A percentile compares a stretch with the other conserved stretches of the same genome.
phyloP scores from a whole-genome alignment of 2,329 filamentous ascomycete genomes.

The Chaetomium olivaceum region DNA sequence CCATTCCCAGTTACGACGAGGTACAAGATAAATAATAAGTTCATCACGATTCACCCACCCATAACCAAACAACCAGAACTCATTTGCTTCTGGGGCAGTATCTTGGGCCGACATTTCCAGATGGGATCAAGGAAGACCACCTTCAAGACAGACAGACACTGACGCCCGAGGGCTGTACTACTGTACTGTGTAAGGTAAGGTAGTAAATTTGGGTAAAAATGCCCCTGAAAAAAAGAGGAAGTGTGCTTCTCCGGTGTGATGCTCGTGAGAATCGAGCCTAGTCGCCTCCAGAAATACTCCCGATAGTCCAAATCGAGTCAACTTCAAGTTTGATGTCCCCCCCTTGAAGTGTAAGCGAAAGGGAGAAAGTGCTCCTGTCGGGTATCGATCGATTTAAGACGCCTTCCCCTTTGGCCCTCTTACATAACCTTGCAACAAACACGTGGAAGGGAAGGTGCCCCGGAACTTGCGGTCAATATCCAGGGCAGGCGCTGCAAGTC shows the following conservation, averaged over 20 bases:
- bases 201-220: neutral
- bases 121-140: neutral
- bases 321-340: conserved; percentile 25
- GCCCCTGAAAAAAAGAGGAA: neutral
- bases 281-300: conserved; percentile 6
- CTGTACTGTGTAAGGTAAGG: neutral
- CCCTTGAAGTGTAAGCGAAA: conserved; percentile 18
- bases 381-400: neutral
- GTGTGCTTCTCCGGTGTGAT: neutral
- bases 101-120: conserved; percentile 42
- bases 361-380: conserved; percentile 18
- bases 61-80: conserved; percentile 97
- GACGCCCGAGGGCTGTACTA: neutral
- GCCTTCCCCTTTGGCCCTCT: neutral
- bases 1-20: neutral
- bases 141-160: neutral
- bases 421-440: conserved; percentile 14
- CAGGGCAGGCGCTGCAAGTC: conserved; percentile 15
- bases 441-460: conserved; percentile 11
- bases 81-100: conserved; percentile 46
- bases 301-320: neutral
- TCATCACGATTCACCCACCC: conserved; percentile 57
- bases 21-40: neutral
- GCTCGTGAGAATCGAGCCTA: neutral
- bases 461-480: conserved; percentile 11